These are phyloP conservation scores for Epichloe sylvatica DNA, from an alignment of 2,329 filamentous ascomycete genomes.

Conservation along the genomic window DNA sequence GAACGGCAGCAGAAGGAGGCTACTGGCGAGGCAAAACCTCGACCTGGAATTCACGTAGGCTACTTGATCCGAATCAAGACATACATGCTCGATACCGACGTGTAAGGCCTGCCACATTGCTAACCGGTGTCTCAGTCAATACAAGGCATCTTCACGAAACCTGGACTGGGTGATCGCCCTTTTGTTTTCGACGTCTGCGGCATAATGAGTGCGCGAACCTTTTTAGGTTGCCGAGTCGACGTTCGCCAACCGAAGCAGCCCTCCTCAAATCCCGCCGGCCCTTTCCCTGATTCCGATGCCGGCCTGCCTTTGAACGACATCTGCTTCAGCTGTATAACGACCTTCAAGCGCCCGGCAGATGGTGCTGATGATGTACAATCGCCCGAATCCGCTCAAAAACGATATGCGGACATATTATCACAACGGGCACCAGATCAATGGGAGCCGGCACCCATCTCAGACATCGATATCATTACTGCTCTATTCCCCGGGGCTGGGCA, in stretches of 20 bases:
- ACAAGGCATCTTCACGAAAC: conserved; percentile 40
- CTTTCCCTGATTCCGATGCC: conserved; percentile 27
- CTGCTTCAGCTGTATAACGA: conserved; percentile 37
- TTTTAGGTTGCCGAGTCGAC: conserved; percentile 35
- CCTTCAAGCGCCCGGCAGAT: conserved; percentile 32
- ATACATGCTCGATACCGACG: neutral
- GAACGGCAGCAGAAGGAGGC: conserved; percentile 10
- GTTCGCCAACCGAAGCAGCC: conserved; percentile 31
- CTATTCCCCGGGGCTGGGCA: conserved; percentile 23
- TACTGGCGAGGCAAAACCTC: conserved; percentile 5
- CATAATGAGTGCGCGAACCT: conserved; percentile 31
- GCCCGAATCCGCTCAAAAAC: conserved; percentile 23
- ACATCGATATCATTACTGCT: conserved; percentile 27
- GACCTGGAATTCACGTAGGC: conserved; percentile 25
- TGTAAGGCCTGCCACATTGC: neutral
- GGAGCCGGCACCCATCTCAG: conserved; percentile 31
- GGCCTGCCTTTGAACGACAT: conserved; percentile 25
- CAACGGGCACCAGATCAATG: conserved; percentile 26
- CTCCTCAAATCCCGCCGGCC: conserved; percentile 21
- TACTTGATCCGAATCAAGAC: neutral
- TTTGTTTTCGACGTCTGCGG: conserved; percentile 37
- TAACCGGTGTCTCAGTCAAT: conserved; percentile 28
- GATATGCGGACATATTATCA: conserved; percentile 28
- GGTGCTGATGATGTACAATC: conserved; percentile 26
- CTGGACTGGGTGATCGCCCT: conserved; percentile 33